Evolutionary conservation across 495 filamentous ascomycete genomes (phyloP).

Genomic region (Penicillium crystallinum): DNA sequence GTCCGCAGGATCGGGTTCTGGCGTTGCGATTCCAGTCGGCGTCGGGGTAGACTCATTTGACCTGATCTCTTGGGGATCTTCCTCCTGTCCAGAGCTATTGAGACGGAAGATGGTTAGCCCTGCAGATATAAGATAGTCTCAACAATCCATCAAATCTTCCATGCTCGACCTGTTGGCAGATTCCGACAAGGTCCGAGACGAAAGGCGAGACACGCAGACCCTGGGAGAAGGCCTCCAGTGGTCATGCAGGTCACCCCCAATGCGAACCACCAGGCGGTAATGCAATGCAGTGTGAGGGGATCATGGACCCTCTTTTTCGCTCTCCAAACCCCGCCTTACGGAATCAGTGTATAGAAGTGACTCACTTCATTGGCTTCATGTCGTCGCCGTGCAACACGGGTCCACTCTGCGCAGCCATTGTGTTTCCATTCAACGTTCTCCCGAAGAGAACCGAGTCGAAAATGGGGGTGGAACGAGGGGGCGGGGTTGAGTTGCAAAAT

Average conservation of each 20-base stretch:
- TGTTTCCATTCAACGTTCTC: constrained; percentile 40
- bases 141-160: background rate
- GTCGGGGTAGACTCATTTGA: constrained; percentile 74
- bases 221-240: background rate
- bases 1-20: constrained; percentile 81
- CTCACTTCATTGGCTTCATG: constrained; percentile 47
- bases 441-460: constrained; percentile 2
- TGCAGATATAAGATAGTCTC: background rate
- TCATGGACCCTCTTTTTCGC: constrained; percentile 11
- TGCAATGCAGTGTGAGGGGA: constrained; percentile 24
- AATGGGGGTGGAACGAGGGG: constrained; percentile 5
- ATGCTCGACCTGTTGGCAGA: constrained; percentile 6
- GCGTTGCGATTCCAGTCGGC: constrained; percentile 65
- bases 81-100: constrained; percentile 44
- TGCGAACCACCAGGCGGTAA: background rate
- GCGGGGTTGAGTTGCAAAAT: constrained; percentile 3
- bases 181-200: constrained; percentile 7
- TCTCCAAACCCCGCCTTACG: constrained; percentile 1
- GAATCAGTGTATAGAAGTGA: constrained; percentile 1
- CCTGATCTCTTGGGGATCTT: constrained; percentile 70
- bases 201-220: background rate
- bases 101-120: constrained; percentile 25
- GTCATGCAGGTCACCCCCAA: constrained; percentile 7
- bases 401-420: constrained; percentile 46
- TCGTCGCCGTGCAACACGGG: constrained; percentile 49